A percentile compares a stretch with the other conserved stretches of the same genome.
These are phyloP conservation scores for Dothistroma pini DNA, from an alignment of 2,329 filamentous ascomycete genomes.

Conservation along the genomic window DNA sequence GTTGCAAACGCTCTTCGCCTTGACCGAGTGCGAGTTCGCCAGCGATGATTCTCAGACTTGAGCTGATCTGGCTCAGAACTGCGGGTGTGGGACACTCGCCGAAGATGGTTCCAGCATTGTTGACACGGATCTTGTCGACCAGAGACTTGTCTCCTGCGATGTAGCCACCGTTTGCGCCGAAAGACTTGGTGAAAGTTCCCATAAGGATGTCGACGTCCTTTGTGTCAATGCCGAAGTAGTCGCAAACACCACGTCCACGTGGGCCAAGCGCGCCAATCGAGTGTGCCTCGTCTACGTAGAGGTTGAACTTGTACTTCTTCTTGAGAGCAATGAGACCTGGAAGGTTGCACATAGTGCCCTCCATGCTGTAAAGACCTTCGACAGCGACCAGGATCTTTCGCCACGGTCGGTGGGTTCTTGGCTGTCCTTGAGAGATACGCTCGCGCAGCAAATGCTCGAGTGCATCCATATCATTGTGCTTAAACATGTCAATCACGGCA, in stretches of 20 bases:
- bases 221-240: slow-evolving; percentile 92
- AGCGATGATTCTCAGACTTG: slow-evolving; percentile 80
- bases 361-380: slow-evolving; percentile 98
- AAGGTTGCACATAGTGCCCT: slow-evolving; percentile 98
- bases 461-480: slow-evolving; percentile 92
- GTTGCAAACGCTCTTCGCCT: slow-evolving; percentile 90
- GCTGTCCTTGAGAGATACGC: slow-evolving; percentile 92
- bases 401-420: slow-evolving; percentile 97
- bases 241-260: slow-evolving; percentile 85
- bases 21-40: slow-evolving; percentile 86
- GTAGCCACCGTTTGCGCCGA: slow-evolving; percentile 96
- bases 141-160: slow-evolving; percentile 84
- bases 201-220: slow-evolving; percentile 90
- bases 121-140: slow-evolving; percentile 83
- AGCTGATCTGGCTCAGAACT: slow-evolving; percentile 85
- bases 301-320: slow-evolving; percentile 93
- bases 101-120: slow-evolving; percentile 80
- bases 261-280: slow-evolving; percentile 91
- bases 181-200: slow-evolving; percentile 98
- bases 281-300: slow-evolving; percentile 96
- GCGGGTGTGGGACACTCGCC: slow-evolving; percentile 85
- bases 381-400: slow-evolving; percentile 98
- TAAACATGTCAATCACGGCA: slow-evolving; percentile 93
- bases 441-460: slow-evolving; percentile 84
- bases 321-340: slow-evolving; percentile 83